Percentiles rank a stretch among this genome's conserved stretches.
Evolutionary conservation across 371 early-diverging fungal genomes (phyloP).

Genomic region (Syncephalastrum racemosum): DNA sequence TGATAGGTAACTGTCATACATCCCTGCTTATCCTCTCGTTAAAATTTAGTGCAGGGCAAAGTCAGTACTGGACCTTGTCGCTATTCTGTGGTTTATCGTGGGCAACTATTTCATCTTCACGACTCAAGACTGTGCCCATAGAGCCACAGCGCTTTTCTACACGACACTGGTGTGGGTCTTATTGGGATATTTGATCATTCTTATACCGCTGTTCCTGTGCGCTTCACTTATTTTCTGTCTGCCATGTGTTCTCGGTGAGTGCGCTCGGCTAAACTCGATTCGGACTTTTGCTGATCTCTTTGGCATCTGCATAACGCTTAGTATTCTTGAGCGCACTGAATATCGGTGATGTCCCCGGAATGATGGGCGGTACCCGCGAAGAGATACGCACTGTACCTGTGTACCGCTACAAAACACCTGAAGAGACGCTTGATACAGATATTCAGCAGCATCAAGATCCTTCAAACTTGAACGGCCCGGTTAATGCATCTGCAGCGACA

Average conservation of each 20-base stretch:
- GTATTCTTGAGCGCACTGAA: conserved; percentile 54
- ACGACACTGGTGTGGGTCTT: conserved; percentile 60
- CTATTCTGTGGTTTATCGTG: conserved; percentile 66
- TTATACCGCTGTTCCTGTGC: conserved; percentile 60
- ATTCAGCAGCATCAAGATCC: not conserved
- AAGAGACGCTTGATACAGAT: not conserved
- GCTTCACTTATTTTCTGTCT: conserved; percentile 63
- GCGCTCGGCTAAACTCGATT: not conserved
- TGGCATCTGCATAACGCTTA: conserved; percentile 7
- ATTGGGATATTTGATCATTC: conserved; percentile 64
- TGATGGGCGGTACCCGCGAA: conserved; percentile 57
- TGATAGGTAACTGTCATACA: no score
- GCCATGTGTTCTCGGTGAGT: conserved; percentile 52
- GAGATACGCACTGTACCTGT: conserved; percentile 56
- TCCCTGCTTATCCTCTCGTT: not conserved
- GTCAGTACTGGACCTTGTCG: conserved; percentile 60
- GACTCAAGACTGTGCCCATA: conserved; percentile 34
- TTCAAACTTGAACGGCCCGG: no score
- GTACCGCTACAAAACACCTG: conserved; percentile 20
- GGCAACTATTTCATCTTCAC: conserved; percentile 72
- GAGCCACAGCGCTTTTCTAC: conserved; percentile 57
- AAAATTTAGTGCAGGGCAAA: conserved; percentile 22
- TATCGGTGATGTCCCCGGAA: conserved; percentile 47
- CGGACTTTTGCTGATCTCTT: not conserved
- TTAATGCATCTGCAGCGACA: not conserved